Base-by-base conservation (phyloP, 2,329 filamentous ascomycete species). In the Xylaria sp. region DNA sequence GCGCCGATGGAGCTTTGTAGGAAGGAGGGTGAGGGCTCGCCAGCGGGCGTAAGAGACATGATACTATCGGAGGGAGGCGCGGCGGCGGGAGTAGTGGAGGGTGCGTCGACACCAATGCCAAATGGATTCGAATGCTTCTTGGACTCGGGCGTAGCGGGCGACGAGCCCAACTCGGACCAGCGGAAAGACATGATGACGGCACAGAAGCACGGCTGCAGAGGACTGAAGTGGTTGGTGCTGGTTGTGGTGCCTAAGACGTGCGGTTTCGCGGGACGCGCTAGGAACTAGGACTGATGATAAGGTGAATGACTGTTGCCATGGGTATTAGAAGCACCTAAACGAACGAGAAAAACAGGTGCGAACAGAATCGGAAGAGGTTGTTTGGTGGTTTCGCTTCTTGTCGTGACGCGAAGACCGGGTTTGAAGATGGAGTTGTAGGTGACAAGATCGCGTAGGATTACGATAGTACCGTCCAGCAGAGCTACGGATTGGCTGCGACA, bases 31-130 rank as follows among this genome's bases (percentile, higher is more conserved):
- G 82, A 81, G 0, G 82, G 82, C 13, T 81, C 81, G 58, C 83
- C 83, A 13, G 77, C 76, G 1, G 82, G 81, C 1, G 82, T 83
- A 71, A 83, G 84, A 49, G 80, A 83, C 3, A 78, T 77, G 7
- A 77, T 76, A 6, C 80, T 80, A 34, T 82, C 81, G 0, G 78
- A 65, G 51, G 70, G 78, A 8, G 81, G 80, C 34, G 78, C 77
- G 0, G 77, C 81, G 16, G 77, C 78, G 4, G 82, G 81, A 1
- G 82, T 84, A 2, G 80, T 83, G 44, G 81, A 79, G 5, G 80
- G 79, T 54, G 76, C 73, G 7, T 79, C 75, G 60, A 59, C 67
- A 46, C 71, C 76, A 46, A 76, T 76, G 44, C 71, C 72, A 47
- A 76, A 78, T 48, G 73, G 68, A 44, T 71, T 75, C 18, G 71